Evolutionary conservation across 2,329 filamentous ascomycete genomes (phyloP).

Genomic region (Chaetomiaceae sp.): DNA sequence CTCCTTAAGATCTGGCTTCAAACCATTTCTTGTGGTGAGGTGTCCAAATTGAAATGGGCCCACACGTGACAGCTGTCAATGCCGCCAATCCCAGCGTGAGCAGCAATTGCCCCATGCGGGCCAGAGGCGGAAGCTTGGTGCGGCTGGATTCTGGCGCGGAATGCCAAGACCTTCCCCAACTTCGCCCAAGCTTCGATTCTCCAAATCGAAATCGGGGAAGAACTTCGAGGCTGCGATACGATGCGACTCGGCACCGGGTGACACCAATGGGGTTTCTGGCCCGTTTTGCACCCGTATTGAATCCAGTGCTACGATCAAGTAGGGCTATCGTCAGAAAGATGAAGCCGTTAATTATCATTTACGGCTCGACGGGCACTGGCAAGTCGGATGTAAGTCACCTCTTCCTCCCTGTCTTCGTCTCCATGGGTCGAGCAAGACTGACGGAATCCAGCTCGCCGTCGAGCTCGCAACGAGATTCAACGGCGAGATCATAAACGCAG

Average conservation of each 20-base stretch:
- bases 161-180: constrained; percentile 16
- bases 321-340: constrained; percentile 15
- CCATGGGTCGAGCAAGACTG: background rate
- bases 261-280: constrained; percentile 16
- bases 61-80: constrained; percentile 25
- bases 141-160: background rate
- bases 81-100: constrained; percentile 11
- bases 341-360: constrained; percentile 28
- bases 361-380: constrained; percentile 30
- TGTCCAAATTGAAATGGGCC: constrained; percentile 30
- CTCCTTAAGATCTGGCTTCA: constrained; percentile 28
- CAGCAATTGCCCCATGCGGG: constrained; percentile 14
- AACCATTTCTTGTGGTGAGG: constrained; percentile 30
- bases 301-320: background rate
- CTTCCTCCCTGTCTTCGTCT: background rate
- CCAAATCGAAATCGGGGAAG: background rate
- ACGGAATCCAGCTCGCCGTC: constrained; percentile 66
- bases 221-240: background rate
- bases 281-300: background rate
- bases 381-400: constrained; percentile 37
- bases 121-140: too few species aligned
- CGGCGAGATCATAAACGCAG: constrained; percentile 93
- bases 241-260: background rate
- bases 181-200: background rate
- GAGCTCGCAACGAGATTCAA: constrained; percentile 78